Base-by-base conservation (phyloP, 345 rosid species). In the Populus deltoides region DNA sequence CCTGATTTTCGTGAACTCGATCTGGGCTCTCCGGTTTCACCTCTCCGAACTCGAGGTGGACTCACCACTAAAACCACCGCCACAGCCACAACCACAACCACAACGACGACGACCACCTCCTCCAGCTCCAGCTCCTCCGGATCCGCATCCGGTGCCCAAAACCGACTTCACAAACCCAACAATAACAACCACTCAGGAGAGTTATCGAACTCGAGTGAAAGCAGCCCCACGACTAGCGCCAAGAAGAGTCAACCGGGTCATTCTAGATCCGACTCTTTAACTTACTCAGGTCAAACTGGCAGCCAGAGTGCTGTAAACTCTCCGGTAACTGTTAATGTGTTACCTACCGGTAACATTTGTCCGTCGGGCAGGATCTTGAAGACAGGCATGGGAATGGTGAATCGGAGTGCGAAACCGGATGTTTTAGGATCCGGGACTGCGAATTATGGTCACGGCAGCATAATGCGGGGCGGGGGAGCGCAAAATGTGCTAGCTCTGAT, bases 1-100 rank as follows among this genome's bases (percentile, higher is more conserved):
- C 93, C 92, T 20, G 97, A 92, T 87, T 89, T 77, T 78, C 90
- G 96, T 20, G 89, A 86, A 68, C 88, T 88, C 85, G 90, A 92
- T 90, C 89, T 90, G 73, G 97, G 97, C 63, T 97, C 99, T 12
- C 99, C 99, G 5, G 90, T 90, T 47, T 92, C 97, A 27, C 97
- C 99, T 24, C 91, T 94, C 51, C 87, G 93, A 63, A 81, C 90
- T 25, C 88, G 91, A 0, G 88, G 84, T 29, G 88, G 83, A 27
- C 80, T 81, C 70, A 75, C 81, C 27, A 43, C 84, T 1, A 59
- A 27, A n/a, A 11, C 78, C 18, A 66, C 84, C 5, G 63, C 89
- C 16, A 82, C 87, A 1, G 78, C 91, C 0, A 80, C 87, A 1
- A 74, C 89, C 16, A 82, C 87, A 1, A 80, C 91, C 0, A 80